These are phyloP conservation scores for Diplodia seriata DNA, from an alignment of 2,329 filamentous ascomycete genomes.

Conservation along the genomic window DNA sequence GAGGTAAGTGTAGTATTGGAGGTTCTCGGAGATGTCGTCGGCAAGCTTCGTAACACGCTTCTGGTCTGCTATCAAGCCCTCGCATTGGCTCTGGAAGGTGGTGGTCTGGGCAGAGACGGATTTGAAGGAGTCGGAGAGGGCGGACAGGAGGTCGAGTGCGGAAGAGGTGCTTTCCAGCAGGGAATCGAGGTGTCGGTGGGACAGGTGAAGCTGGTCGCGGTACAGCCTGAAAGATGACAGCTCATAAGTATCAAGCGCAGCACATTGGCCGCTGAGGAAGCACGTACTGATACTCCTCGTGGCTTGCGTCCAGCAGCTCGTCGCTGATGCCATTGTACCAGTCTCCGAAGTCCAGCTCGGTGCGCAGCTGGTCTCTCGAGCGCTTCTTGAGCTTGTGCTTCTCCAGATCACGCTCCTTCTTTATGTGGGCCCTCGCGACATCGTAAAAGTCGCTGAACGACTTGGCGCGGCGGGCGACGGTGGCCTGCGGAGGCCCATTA, in stretches of 20 bases:
- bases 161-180: constrained; percentile 78
- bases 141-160: constrained; percentile 77
- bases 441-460: constrained; percentile 82
- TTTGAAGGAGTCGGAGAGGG: constrained; percentile 84
- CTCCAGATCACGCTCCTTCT: constrained; percentile 56
- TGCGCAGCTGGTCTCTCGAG: constrained; percentile 55
- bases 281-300: constrained; percentile 80
- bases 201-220: constrained; percentile 79
- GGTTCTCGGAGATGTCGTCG: constrained; percentile 82
- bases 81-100: constrained; percentile 91
- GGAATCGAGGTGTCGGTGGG: constrained; percentile 80
- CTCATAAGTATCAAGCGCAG: constrained; percentile 15
- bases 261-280: constrained; percentile 3
- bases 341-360: constrained; percentile 65
- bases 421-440: constrained; percentile 64
- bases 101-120: constrained; percentile 88
- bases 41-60: constrained; percentile 78
- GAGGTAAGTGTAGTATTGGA: constrained; percentile 94
- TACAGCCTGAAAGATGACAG: constrained; percentile 65
- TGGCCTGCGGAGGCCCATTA: constrained; percentile 70
- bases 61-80: constrained; percentile 84
- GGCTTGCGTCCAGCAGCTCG: constrained; percentile 78
- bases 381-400: constrained; percentile 53
- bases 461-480: constrained; percentile 69
- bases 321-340: constrained; percentile 68